Evolutionary conservation across 352 stramenopile genomes (phyloP).

Genomic region (Thraustotheca clavata): DNA sequence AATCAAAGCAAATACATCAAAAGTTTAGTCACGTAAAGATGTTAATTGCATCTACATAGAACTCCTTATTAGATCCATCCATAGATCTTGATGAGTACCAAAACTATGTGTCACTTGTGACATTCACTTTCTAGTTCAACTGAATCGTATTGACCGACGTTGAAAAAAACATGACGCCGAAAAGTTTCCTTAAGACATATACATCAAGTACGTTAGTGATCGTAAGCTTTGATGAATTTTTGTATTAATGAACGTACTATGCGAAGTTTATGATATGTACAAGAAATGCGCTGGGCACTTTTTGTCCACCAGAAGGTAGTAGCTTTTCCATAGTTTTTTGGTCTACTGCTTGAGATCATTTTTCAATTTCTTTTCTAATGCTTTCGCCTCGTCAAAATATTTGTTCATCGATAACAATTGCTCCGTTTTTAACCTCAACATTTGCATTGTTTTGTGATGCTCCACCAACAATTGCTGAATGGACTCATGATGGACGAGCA

Average conservation of each 20-base stretch:
- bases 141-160: background rate
- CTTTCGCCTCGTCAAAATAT: background rate
- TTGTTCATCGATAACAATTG: background rate
- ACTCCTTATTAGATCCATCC: too few species aligned
- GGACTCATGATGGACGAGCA: constrained; percentile 24
- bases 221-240: too few species aligned
- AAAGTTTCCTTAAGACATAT: too few species aligned
- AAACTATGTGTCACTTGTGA: background rate
- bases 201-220: too few species aligned
- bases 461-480: constrained; percentile 11
- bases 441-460: constrained; percentile 14
- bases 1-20: too few species aligned
- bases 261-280: too few species aligned
- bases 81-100: too few species aligned
- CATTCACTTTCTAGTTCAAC: constrained; percentile 1
- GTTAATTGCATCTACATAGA: too few species aligned
- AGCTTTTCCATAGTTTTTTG: background rate
- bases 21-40: too few species aligned
- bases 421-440: constrained; percentile 2
- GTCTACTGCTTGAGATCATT: background rate
- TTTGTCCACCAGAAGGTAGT: background rate
- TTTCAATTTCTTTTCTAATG: background rate
- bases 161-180: background rate
- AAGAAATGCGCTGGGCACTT: too few species aligned
- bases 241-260: too few species aligned